A percentile compares a stretch with the other conserved stretches of the same genome.
These are phyloP conservation scores for Boletus reticulatus DNA, from an alignment of 768 basidiomycete genomes.

Conservation along the genomic window DNA sequence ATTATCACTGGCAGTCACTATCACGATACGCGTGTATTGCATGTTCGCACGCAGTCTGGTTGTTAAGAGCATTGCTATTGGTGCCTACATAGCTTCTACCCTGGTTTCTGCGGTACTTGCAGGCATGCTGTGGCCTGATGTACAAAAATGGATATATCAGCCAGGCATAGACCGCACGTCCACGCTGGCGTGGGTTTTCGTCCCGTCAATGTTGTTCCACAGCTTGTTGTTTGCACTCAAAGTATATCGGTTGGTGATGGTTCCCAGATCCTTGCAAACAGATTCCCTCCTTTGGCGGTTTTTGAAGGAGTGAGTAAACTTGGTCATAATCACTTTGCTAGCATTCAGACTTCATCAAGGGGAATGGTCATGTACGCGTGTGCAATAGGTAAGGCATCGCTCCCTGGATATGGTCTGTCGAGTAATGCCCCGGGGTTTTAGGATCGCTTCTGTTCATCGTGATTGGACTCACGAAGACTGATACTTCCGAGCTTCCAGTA, in stretches of 20 bases:
- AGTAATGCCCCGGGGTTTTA: background rate
- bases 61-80: background rate
- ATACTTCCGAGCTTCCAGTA: constrained; percentile 4
- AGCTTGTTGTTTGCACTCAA: too few relatives aligned
- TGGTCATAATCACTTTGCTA: too few relatives aligned
- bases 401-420: background rate
- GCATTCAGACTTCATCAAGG: constrained; percentile 1
- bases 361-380: constrained; percentile 25
- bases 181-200: too few relatives aligned
- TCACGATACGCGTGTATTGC: constrained; percentile 20
- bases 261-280: too few relatives aligned
- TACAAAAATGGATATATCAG: too few relatives aligned
- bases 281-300: too few relatives aligned
- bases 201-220: too few relatives aligned
- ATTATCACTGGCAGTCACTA: constrained; percentile 1
- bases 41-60: constrained; percentile 5
- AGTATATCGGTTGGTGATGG: too few relatives aligned
- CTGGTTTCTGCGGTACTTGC: background rate
- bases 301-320: too few relatives aligned
- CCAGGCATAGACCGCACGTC: too few relatives aligned
- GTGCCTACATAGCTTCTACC: too few relatives aligned
- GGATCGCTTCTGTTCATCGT: constrained; percentile 16
- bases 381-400: constrained; percentile 7
- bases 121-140: too few relatives aligned
- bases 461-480: constrained; percentile 7